Evolutionary conservation across 345 rosid species (phyloP), one percentile per base, ranked within the genome.

Genomic region (Murraya paniculata): DNA sequence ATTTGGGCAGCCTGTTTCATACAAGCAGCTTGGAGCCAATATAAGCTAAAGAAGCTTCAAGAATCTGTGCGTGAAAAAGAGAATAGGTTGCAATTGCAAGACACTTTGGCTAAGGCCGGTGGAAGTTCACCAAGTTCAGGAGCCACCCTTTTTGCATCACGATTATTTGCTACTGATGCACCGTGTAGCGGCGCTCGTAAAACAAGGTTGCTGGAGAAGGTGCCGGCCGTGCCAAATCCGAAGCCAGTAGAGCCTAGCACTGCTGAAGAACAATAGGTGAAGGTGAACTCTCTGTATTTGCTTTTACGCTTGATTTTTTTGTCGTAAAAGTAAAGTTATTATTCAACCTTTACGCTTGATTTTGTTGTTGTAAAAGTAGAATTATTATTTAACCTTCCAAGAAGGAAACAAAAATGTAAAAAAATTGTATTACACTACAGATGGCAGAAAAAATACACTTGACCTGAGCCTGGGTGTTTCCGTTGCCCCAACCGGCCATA

Each of bases 1-100:
- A 87, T 94, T 6, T 92, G 98, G 99, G 99, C 97, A 4, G 97
- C 98, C 64, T 90, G 95, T 71, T 93, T 87, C 77, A 84, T 93
- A 78, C 98, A 93, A 86, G 97, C 96, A 1, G 95, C 97, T 0
- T 95, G 98, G 98, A 89, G 96, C 9, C 89, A 96, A 3, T 85
- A 86, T 69, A 58, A 61, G 35, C 89, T 85, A 80, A 92, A 88
- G 96, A 95, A 92, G 74, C 86, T 82, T 0, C 97, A 89, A 68
- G n/a, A n/a, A n/a, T n/a, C n/a, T n/a, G n/a, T n/a, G n/a, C 79
- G 50, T 53, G 89, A 82, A 77, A 92, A 92, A 74, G 98, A 95
- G 81, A 83, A 91, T 9, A 84, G 94, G 67, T 6, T 5, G 22
- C 22, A 53, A 53, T 81, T 93, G 77, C 93, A 95, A 69, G 94